Percentiles rank a stretch among this genome's conserved stretches.
Evolutionary conservation across 2,329 filamentous ascomycete genomes (phyloP).

Genomic region (Fusarium domesticum): DNA sequence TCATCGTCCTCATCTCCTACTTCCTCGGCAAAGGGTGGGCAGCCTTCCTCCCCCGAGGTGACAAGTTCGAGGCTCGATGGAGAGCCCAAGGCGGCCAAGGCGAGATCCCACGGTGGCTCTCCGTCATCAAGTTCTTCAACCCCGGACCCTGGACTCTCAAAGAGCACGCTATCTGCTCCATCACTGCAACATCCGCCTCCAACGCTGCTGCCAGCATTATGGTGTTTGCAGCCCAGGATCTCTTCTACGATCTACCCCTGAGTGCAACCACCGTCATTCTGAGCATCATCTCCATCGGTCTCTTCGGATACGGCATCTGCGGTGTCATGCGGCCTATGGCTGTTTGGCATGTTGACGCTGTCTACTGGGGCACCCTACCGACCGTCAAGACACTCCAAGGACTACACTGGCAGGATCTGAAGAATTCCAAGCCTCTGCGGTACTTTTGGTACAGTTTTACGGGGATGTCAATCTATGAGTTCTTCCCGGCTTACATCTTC

Average conservation of each 20-base stretch:
- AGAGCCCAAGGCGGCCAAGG: slow-evolving; percentile 40
- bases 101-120: slow-evolving; percentile 41
- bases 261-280: slow-evolving; percentile 47
- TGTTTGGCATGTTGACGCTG: slow-evolving; percentile 55
- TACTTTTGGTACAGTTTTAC: slow-evolving; percentile 51
- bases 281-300: slow-evolving; percentile 49
- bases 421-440: slow-evolving; percentile 48
- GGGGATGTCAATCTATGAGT: slow-evolving; percentile 50
- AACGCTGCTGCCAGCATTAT: slow-evolving; percentile 42
- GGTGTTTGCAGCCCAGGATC: slow-evolving; percentile 48
- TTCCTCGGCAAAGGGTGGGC: slow-evolving; percentile 46
- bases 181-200: slow-evolving; percentile 53
- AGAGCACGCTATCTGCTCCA: slow-evolving; percentile 53
- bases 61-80: slow-evolving; percentile 48
- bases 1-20: slow-evolving; percentile 56
- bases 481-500: slow-evolving; percentile 54
- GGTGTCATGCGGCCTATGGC: slow-evolving; percentile 52
- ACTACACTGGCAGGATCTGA: slow-evolving; percentile 51
- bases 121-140: slow-evolving; percentile 46
- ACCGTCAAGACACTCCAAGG: slow-evolving; percentile 53
- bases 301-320: slow-evolving; percentile 54
- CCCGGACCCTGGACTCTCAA: slow-evolving; percentile 51
- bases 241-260: slow-evolving; percentile 50
- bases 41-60: slow-evolving; percentile 47
- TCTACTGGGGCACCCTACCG: slow-evolving; percentile 54